Conservation (phyloP, 495 filamentous ascomycete genomes). For the Chaetomium cochliodes region DNA sequence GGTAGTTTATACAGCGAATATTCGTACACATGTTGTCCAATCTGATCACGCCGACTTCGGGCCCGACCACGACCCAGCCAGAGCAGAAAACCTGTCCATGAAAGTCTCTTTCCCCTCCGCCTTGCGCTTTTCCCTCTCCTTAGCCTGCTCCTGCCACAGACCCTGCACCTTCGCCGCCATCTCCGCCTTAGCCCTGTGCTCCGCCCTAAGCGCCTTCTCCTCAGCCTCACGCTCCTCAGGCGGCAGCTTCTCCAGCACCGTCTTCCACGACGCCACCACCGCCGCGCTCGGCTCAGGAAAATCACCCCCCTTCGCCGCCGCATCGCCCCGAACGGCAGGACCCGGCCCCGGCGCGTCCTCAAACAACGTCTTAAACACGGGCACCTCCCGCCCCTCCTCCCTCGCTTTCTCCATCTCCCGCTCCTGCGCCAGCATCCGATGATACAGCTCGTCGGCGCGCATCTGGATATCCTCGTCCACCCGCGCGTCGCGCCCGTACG, state of each 20-base stretch:
- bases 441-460: constrained; percentile 87
- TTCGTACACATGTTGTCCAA: constrained; percentile 12
- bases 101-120: constrained; percentile 57
- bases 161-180: constrained; percentile 53
- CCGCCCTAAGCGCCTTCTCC: constrained; percentile 60
- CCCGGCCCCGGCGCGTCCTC: constrained; percentile 35
- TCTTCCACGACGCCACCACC: constrained; percentile 47
- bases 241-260: constrained; percentile 57
- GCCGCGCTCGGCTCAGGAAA: constrained; percentile 36
- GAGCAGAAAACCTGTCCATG: constrained; percentile 44
- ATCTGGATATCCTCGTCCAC: constrained; percentile 90
- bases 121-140: constrained; percentile 57
- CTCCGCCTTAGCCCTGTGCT: constrained; percentile 56
- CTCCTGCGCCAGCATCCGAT: constrained; percentile 79
- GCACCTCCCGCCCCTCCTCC: constrained; percentile 55
- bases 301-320: constrained; percentile 8
- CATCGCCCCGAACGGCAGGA: constrained; percentile 17
- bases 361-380: constrained; percentile 47
- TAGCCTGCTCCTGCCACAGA: constrained; percentile 57
- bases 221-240: constrained; percentile 65
- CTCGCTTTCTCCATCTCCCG: constrained; percentile 63
- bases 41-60: constrained; percentile 3
- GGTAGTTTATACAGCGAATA: constrained; percentile 15
- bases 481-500: constrained; percentile 59
- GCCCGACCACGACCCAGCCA: constrained; percentile 20